These are phyloP conservation scores for Coemansia sp. DNA, from an alignment of 192 early-diverging fungal genomes.

Conservation along the genomic window DNA sequence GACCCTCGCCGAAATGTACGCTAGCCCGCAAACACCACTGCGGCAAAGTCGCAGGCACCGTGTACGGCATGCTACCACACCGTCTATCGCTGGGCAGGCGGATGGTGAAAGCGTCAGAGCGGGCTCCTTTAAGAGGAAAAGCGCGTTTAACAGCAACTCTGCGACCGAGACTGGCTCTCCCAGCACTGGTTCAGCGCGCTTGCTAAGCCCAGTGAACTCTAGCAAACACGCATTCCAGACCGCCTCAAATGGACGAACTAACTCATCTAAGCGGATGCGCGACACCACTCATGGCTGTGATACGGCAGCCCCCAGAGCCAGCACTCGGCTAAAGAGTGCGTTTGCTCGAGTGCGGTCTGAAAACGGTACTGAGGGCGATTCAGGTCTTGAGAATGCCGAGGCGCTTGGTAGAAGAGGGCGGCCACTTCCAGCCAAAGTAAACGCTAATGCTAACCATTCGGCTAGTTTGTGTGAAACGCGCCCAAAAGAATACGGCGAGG, in stretches of 20 bases:
- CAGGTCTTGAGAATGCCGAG: conserved; percentile 7
- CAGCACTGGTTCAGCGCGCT: conserved; percentile 11
- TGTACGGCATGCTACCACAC: background rate
- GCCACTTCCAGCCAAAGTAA: conserved; percentile 13
- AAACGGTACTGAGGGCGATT: conserved; percentile 17
- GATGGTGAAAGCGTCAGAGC: background rate
- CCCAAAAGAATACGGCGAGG: conserved; percentile 48
- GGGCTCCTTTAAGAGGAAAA: conserved; percentile 26
- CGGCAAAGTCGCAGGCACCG: conserved; percentile 6
- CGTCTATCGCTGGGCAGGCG: background rate
- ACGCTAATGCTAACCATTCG: background rate
- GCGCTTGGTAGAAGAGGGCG: conserved; percentile 19
- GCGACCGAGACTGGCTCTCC: background rate
- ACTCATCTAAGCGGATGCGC: conserved; percentile 12
- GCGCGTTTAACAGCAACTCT: conserved; percentile 13
- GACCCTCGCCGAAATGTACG: conserved; percentile 5
- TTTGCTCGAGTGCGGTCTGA: conserved; percentile 46
- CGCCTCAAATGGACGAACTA: background rate
- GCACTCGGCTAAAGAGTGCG: conserved; percentile 39
- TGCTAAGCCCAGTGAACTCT: conserved; percentile 31
- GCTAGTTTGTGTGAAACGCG: conserved; percentile 18
- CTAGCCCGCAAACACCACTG: conserved; percentile 17
- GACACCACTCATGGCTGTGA: conserved; percentile 3
- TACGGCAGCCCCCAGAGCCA: background rate
- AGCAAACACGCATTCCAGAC: background rate